phyloP scores from a whole-genome alignment of 2,329 filamentous ascomycete species.

The Ophiostoma montium region DNA sequence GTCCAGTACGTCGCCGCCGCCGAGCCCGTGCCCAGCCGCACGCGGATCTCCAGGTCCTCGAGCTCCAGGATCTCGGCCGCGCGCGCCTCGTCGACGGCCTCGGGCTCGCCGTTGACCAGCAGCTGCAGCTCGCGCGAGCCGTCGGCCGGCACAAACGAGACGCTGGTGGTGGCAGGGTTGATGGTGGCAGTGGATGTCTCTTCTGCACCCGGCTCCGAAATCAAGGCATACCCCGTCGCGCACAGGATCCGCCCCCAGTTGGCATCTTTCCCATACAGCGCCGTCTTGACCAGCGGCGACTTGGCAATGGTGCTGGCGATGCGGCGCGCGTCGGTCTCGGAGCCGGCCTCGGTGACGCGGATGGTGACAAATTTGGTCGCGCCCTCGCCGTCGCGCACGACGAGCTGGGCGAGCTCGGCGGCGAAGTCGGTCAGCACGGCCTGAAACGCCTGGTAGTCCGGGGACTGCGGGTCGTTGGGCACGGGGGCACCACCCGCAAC shows the following conservation, averaged over 20 bases:
- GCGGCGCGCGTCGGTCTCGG: constrained; percentile 56
- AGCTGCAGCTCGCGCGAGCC: constrained; percentile 65
- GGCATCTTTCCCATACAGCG: constrained; percentile 89
- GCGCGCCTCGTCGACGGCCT: constrained; percentile 60
- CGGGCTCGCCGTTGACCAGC: constrained; percentile 66
- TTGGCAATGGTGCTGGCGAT: constrained; percentile 81
- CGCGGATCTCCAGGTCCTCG: constrained; percentile 67
- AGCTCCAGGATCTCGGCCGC: constrained; percentile 65
- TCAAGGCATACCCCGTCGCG: constrained; percentile 69
- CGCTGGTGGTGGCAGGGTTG: constrained; percentile 55
- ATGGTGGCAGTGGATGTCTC: constrained; percentile 44
- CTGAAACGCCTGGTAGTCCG: constrained; percentile 58
- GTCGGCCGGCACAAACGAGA: constrained; percentile 65
- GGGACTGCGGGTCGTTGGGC: constrained; percentile 31
- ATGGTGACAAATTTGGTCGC: constrained; percentile 98
- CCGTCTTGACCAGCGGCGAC: constrained; percentile 91
- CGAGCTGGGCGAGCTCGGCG: constrained; percentile 73
- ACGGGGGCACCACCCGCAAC: constrained; percentile 63
- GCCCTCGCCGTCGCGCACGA: constrained; percentile 92
- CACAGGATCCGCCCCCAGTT: constrained; percentile 98
- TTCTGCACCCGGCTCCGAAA: constrained; percentile 42
- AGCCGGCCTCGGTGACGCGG: constrained; percentile 58
- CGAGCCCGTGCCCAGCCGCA: constrained; percentile 54
- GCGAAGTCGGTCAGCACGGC: constrained; percentile 62
- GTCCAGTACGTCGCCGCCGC: constrained; percentile 67